A percentile compares a stretch with the other conserved stretches of the same genome.
Evolutionary conservation across 176 grass and related monocot genomes (phyloP).

Genomic region (Hsuehochloa calcarea): DNA sequence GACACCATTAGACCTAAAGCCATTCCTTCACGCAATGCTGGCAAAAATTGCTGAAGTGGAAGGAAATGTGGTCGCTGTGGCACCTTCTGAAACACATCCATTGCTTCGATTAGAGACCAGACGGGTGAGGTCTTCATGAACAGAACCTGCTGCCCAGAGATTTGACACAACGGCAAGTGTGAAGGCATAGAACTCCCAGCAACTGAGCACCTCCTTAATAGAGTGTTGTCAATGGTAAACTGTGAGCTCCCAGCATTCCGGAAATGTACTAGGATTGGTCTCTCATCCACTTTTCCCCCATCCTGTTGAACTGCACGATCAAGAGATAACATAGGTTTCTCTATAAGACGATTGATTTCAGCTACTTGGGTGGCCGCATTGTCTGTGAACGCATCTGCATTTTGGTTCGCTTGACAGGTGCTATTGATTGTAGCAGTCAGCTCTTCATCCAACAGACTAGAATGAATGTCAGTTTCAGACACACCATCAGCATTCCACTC

Average conservation of each 20-base stretch:
- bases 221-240: background rate
- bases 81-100: conserved; percentile 33
- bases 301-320: background rate
- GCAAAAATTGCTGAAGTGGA: conserved; percentile 31
- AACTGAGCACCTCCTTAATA: conserved; percentile 18
- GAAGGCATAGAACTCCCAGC: background rate
- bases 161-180: background rate
- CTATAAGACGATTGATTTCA: background rate
- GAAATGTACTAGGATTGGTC: background rate
- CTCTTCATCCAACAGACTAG: background rate
- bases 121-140: conserved; percentile 48
- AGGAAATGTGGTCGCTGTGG: conserved; percentile 68
- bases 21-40: conserved; percentile 55
- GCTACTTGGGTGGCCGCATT: background rate
- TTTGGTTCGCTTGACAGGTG: conserved; percentile 6
- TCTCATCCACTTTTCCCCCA: background rate
- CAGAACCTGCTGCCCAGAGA: background rate
- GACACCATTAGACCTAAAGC: conserved; percentile 65
- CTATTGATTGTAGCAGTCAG: background rate
- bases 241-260: conserved; percentile 6
- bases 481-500: background rate
- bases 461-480: background rate
- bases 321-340: background rate
- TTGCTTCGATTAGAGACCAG: conserved; percentile 54
- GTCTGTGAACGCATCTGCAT: background rate